phyloP scores from a whole-genome alignment of 306 rosid genomes.

The Vicia sativa region DNA sequence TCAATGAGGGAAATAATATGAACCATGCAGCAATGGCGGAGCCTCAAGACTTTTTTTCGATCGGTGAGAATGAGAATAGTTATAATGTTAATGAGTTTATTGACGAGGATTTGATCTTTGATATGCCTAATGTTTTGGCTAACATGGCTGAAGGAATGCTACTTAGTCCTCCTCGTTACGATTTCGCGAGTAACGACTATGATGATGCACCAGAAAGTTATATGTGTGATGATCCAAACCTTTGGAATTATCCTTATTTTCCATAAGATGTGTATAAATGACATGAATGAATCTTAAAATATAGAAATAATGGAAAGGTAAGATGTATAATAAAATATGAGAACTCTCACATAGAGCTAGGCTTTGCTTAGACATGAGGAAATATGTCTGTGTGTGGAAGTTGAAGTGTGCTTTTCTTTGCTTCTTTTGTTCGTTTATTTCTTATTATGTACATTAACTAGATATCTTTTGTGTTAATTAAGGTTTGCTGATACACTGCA shows the following conservation, averaged over 20 bases:
- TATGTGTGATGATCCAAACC: constrained; percentile 36
- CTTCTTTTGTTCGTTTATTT: constrained; percentile 10
- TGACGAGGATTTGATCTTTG: constrained; percentile 88
- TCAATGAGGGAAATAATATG: not conserved
- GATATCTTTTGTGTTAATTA: constrained; percentile 1
- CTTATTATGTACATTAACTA: constrained; percentile 37
- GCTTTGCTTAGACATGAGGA: constrained; percentile 42
- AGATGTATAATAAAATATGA: constrained; percentile 40
- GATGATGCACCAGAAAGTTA: not conserved
- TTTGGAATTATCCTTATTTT: constrained; percentile 54
- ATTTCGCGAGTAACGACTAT: constrained; percentile 29
- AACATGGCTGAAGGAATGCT: constrained; percentile 97
- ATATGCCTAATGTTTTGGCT: constrained; percentile 78
- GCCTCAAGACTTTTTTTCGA: not conserved
- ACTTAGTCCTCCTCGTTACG: constrained; percentile 87
- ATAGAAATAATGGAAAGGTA: constrained; percentile 5
- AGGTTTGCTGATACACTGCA: constrained; percentile 28
- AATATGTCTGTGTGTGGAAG: constrained; percentile 24
- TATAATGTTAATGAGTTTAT: constrained; percentile 44
- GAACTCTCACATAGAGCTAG: constrained; percentile 41
- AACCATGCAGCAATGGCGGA: not conserved
- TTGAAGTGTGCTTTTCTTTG: constrained; percentile 16
- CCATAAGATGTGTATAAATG: not conserved
- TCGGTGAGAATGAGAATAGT: not conserved
- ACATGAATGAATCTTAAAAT: constrained; percentile 8